These are phyloP conservation scores for Cercospora canescens DNA, from an alignment of 2,329 filamentous ascomycete species.

Conservation along the genomic window DNA sequence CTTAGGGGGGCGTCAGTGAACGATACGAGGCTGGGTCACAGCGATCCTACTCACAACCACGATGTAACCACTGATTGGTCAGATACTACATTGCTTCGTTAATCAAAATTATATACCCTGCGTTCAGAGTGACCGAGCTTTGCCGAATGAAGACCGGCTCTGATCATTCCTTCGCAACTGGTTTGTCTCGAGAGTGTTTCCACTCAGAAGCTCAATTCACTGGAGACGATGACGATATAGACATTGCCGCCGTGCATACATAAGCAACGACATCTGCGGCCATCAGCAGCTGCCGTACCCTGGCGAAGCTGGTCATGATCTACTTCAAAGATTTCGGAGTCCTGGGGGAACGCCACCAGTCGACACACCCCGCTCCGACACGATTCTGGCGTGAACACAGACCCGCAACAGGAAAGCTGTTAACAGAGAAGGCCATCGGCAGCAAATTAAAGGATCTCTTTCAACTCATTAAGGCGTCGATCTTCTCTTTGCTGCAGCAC, in stretches of 20 bases:
- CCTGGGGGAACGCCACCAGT: neutral
- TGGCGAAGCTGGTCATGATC: neutral
- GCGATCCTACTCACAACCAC: neutral
- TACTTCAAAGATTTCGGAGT: neutral
- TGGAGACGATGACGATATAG: too few relatives aligned
- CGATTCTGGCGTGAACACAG: neutral
- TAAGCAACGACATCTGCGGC: too few relatives aligned
- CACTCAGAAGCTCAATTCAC: too few relatives aligned
- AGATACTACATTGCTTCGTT: too few relatives aligned
- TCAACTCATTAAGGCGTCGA: neutral
- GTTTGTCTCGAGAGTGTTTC: too few relatives aligned
- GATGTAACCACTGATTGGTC: neutral
- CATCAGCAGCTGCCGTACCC: neutral
- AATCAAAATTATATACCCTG: too few relatives aligned
- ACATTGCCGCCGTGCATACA: too few relatives aligned
- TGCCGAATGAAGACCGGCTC: too few relatives aligned
- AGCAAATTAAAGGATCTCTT: neutral
- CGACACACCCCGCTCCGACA: neutral
- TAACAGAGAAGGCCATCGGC: too few relatives aligned
- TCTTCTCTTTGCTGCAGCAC: neutral
- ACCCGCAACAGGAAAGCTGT: neutral
- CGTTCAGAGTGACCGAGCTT: too few relatives aligned
- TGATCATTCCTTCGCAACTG: too few relatives aligned
- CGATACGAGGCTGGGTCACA: neutral
- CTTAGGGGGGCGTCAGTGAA: neutral